Conservation (phyloP, 495 filamentous ascomycete genomes). For the Xylaria acuta region DNA sequence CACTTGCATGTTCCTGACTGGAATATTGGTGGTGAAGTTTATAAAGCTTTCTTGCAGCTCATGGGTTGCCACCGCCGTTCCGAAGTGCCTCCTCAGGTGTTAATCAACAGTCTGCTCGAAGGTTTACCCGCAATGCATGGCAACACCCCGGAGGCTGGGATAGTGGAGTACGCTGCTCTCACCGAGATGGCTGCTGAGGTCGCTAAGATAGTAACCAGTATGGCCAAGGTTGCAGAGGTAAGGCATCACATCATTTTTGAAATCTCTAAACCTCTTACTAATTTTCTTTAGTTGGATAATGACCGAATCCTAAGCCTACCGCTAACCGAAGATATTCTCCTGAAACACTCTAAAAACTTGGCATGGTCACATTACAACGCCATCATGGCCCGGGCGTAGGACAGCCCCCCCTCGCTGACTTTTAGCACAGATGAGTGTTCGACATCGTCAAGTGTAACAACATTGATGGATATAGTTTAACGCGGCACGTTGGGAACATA, state of each 20-base stretch:
- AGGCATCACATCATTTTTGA: slow-evolving; percentile 35
- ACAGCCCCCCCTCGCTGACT: neutral
- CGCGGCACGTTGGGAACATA: neutral
- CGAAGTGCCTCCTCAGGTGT: slow-evolving; percentile 45
- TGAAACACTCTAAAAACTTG: slow-evolving; percentile 71
- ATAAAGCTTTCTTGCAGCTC: slow-evolving; percentile 78
- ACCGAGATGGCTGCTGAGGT: slow-evolving; percentile 81
- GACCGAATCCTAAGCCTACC: slow-evolving; percentile 68
- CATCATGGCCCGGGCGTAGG: slow-evolving; percentile 35
- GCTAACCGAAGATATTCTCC: slow-evolving; percentile 71
- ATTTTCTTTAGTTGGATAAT: slow-evolving; percentile 44
- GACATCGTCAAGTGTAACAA: neutral
- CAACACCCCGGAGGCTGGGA: slow-evolving; percentile 55
- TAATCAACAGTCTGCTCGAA: slow-evolving; percentile 65
- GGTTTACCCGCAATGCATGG: slow-evolving; percentile 69
- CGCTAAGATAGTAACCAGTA: slow-evolving; percentile 65
- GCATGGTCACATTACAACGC: slow-evolving; percentile 68
- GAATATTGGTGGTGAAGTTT: slow-evolving; percentile 80
- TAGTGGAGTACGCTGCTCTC: slow-evolving; percentile 65
- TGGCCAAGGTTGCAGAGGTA: slow-evolving; percentile 63
- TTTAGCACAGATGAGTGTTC: neutral
- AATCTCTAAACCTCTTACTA: slow-evolving; percentile 21
- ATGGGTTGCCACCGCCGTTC: slow-evolving; percentile 45
- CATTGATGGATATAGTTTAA: neutral
- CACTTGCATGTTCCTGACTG: slow-evolving; percentile 61